Base-by-base conservation (phyloP, 179 eudicot genomes). In the Corrigiola litoralis region DNA sequence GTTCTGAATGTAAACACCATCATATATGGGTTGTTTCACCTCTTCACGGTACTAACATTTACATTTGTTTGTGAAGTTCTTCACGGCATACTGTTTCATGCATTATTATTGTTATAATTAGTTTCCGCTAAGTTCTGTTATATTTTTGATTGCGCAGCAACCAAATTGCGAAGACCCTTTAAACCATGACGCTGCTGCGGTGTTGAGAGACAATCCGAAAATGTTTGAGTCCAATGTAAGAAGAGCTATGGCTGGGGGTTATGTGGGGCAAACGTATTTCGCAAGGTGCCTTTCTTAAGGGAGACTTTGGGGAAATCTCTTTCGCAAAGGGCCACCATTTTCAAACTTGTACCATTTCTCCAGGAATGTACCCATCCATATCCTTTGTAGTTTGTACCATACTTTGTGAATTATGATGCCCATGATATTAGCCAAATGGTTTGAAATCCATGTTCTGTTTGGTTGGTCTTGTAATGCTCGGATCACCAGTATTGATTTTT, bases 101-200 rank as follows among this genome's bases (percentile, higher is more conserved):
- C 13, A 20, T 24, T 34, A 3, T 32, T 12, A 23, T 4, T 13
- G 46, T 37, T 47, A 55, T 20, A 49, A 13, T 14, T 18, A 3
- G 5, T 29, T 21, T 61, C n/a, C n/a, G n/a, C n/a, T n/a, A n/a
- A n/a, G n/a, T n/a, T n/a, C n/a, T n/a, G n/a, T n/a, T n/a, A n/a
- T n/a, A n/a, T 61, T 47, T 25, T 8, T 47, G n/a, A 44, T 5
- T 68, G 17, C 65, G 70, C 81, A 90, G 97, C 88, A 90, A 79
- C 97, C 99, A 12, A 94, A 90, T 63, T 76, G 82, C 42, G 97
- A 94, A 80, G 97, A 90, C 78, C 99, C 99, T 34, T 83, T 94
- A 24, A 94, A 94, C 57, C 89, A 82, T 17, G 97, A 90, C 20
- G 97, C 96, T 25, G 97, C 99, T 50, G 91, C 87, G n/a, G 97